Conservation (phyloP, 2,329 filamentous ascomycete species). For the Zymoseptoria crescenta region DNA sequence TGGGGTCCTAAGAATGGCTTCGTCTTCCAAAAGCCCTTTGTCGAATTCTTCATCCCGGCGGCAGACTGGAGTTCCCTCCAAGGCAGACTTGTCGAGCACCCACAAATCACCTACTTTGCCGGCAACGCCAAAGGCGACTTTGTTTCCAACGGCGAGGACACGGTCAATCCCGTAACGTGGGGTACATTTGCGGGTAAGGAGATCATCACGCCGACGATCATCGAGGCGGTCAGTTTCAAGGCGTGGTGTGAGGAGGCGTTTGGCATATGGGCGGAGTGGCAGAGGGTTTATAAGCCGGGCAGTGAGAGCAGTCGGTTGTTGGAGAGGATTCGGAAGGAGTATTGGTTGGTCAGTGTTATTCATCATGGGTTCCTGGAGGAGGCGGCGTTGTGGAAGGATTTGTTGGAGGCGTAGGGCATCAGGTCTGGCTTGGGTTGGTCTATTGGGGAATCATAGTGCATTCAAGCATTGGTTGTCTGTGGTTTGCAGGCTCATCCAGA, state of each 20-base stretch:
- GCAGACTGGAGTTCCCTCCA: constrained; percentile 63
- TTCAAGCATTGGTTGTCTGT: too few species aligned
- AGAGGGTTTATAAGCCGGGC: constrained; percentile 70
- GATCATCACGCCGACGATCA: constrained; percentile 92
- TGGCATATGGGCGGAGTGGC: constrained; percentile 92
- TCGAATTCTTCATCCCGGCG: constrained; percentile 83
- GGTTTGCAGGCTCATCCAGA: too few species aligned
- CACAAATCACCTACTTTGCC: constrained; percentile 79
- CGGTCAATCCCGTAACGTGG: constrained; percentile 93
- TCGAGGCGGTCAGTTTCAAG: constrained; percentile 87
- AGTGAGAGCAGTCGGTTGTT: constrained; percentile 66
- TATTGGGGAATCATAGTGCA: too few species aligned
- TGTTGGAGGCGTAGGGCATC: constrained; percentile 7
- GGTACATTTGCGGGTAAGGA: constrained; percentile 92
- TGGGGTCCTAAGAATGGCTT: constrained; percentile 92
- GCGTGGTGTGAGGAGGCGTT: constrained; percentile 96
- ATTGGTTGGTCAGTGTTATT: constrained; percentile 87
- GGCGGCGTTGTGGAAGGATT: constrained; percentile 60
- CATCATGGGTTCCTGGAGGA: constrained; percentile 68
- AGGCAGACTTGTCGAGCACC: constrained; percentile 56
- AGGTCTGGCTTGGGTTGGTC: too few species aligned
- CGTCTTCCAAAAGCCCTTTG: constrained; percentile 96
- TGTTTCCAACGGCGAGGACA: constrained; percentile 55
- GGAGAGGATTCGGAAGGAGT: constrained; percentile 57
- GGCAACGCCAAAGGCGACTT: constrained; percentile 73